Evolutionary conservation across 495 filamentous ascomycete species (phyloP).

Genomic region (Cenococcum geophilum): DNA sequence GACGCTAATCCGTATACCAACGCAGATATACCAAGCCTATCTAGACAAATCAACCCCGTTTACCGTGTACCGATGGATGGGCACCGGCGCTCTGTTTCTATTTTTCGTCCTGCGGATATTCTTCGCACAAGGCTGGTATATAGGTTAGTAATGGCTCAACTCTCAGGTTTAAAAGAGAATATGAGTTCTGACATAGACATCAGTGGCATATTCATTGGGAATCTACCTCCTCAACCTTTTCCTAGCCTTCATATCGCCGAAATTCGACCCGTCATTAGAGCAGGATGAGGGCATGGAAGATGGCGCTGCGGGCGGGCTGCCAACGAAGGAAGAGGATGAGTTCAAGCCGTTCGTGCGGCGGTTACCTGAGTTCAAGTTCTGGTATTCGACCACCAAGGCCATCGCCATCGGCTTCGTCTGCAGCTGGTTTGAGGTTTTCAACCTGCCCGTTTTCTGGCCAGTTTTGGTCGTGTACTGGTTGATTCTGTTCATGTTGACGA

Average conservation of each 20-base stretch:
- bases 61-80: constrained; percentile 79
- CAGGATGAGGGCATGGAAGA: constrained; percentile 95
- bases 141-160: constrained; percentile 55
- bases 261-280: constrained; percentile 97
- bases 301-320: constrained; percentile 66
- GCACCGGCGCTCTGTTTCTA: constrained; percentile 65
- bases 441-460: constrained; percentile 98
- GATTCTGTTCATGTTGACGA: constrained; percentile 89
- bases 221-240: constrained; percentile 99
- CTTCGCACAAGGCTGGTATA: constrained; percentile 94
- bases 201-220: constrained; percentile 94
- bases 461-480: constrained; percentile 98
- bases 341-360: constrained; percentile 95
- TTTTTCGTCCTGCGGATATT: constrained; percentile 86
- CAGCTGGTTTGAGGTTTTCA: constrained; percentile 87
- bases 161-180: not conserved
- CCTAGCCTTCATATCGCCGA: constrained; percentile 95
- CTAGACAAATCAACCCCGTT: constrained; percentile 89
- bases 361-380: constrained; percentile 99
- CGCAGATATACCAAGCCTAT: constrained; percentile 86
- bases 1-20: not conserved
- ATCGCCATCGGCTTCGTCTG: constrained; percentile 77
- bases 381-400: constrained; percentile 88
- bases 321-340: constrained; percentile 92
- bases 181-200: not conserved